Base-by-base conservation (phyloP, 176 grass and related monocot species). In the Miscanthus lutarioriparius region DNA sequence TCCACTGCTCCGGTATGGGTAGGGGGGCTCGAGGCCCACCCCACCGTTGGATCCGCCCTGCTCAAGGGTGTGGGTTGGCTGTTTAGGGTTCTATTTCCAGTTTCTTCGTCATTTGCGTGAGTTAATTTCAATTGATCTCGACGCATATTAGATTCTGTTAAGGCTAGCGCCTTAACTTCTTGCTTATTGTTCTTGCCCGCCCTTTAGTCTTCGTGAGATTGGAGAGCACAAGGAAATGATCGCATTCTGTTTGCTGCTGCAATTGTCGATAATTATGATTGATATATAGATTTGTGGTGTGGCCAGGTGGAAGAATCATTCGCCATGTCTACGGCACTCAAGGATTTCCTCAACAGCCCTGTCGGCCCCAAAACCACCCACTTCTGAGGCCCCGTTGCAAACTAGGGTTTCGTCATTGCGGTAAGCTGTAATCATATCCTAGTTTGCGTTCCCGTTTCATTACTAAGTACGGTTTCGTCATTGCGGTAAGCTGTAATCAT, bases 351-450 rank as follows among this genome's bases (percentile, higher is more conserved):
- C 69, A 96, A 93, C 84, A 96, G 94, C 39, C 91, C 94, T n/a
- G 64, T 91, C 39, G 94, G 91, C 23, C 94, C 94, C 59, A 96
- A 93, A 69, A 96, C 91, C 64, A 96, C 91, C 38, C 94, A 96
- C 58, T 96, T 96, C 59, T 96, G 94, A 91, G 91, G 94, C n/a
- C 91, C 94, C 1, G 37, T 96, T 51, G 91, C 91, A 19, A 96
- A 96, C 58, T 93, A 82, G 89, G 91, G 94, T 14, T 93, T 96
- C 7, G 91, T 96, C 44, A 28, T 86, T 70, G 91, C 91, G 68
- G 91, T 96, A 87, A 33, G 89, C 70, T 27, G 43, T 6, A 49
- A 35, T 32, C 80, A 44, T 64, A 33, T 80, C 40, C 64, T 35
- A 4, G 7, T 40, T 39, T 51, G 53, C 2, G 0, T 14, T 7